These are phyloP conservation scores for Thalassiosira oceanica DNA, from an alignment of 352 stramenopile species.

Conservation along the genomic window DNA sequence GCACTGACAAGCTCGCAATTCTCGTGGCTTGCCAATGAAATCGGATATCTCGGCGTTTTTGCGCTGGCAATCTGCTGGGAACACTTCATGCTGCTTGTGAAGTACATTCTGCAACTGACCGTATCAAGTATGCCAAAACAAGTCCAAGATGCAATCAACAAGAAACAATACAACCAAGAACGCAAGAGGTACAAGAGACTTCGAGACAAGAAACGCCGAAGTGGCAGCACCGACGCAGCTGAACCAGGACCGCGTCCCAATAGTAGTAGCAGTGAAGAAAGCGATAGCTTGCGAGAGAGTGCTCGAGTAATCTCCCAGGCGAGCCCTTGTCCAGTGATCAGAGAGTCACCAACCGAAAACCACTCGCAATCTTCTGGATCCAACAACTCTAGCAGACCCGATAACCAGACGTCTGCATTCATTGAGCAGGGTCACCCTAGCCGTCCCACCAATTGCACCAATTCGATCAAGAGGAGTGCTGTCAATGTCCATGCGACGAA, in stretches of 20 bases:
- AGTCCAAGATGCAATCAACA: constrained; percentile 69
- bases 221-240: constrained; percentile 28
- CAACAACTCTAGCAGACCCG: constrained; percentile 4
- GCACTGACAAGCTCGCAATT: constrained; percentile 74
- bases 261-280: constrained; percentile 14
- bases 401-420: not conserved
- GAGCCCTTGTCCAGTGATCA: constrained; percentile 38
- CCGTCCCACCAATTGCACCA: constrained; percentile 1
- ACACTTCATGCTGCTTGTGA: constrained; percentile 80
- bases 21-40: constrained; percentile 44
- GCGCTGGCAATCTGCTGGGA: constrained; percentile 78
- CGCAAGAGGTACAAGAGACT: constrained; percentile 58
- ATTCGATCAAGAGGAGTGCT: not conserved
- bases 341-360: constrained; percentile 35
- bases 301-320: constrained; percentile 13
- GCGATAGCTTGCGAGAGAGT: constrained; percentile 4
- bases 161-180: constrained; percentile 63
- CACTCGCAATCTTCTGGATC: constrained; percentile 26
- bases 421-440: not conserved
- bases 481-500: constrained; percentile 27
- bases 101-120: constrained; percentile 77
- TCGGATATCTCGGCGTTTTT: constrained; percentile 66
- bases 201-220: constrained; percentile 62
- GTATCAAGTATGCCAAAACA: constrained; percentile 61
- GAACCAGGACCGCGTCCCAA: constrained; percentile 1